phyloP scores from a whole-genome alignment of 208 protist genomes.

The Polymyxa betae region DNA sequence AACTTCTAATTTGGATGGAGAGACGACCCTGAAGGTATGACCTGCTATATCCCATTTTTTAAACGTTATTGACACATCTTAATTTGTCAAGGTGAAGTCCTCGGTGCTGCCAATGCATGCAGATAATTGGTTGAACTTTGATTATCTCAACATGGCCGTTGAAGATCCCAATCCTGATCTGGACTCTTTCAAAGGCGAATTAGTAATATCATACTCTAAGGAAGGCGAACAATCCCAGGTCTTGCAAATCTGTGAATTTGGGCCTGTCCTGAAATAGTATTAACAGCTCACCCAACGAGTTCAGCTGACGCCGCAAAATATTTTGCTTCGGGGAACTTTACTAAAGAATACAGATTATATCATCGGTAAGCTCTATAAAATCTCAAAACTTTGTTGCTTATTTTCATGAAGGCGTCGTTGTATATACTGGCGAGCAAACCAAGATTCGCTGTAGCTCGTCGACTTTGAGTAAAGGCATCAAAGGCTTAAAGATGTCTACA shows the following conservation, averaged over 20 bases:
- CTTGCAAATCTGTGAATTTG: no score
- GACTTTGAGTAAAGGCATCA: background rate
- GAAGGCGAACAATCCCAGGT: background rate
- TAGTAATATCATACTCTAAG: no score
- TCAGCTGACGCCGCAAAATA: background rate
- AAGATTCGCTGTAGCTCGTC: background rate
- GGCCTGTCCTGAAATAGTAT: no score
- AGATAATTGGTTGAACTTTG: background rate
- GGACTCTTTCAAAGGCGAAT: background rate
- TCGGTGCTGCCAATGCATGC: background rate
- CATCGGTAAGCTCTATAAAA: background rate
- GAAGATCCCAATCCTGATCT: constrained; percentile 35
- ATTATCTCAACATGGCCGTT: background rate
- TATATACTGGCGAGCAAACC: constrained; percentile 28
- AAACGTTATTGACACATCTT: background rate
- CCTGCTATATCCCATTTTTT: background rate
- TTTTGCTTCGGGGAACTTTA: constrained; percentile 11
- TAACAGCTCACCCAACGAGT: background rate
- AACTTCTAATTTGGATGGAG: constrained; percentile 21
- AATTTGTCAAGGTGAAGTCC: background rate
- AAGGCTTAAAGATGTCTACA: background rate
- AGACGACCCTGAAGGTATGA: constrained; percentile 35
- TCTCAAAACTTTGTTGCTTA: background rate
- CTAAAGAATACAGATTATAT: constrained; percentile 45
- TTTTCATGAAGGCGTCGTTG: background rate